A percentile compares a stretch with the other conserved stretches of the same genome.
These are phyloP conservation scores for Exobasidium cylindrosporum DNA, from an alignment of 1,284 basidiomycete species.

Conservation along the genomic window DNA sequence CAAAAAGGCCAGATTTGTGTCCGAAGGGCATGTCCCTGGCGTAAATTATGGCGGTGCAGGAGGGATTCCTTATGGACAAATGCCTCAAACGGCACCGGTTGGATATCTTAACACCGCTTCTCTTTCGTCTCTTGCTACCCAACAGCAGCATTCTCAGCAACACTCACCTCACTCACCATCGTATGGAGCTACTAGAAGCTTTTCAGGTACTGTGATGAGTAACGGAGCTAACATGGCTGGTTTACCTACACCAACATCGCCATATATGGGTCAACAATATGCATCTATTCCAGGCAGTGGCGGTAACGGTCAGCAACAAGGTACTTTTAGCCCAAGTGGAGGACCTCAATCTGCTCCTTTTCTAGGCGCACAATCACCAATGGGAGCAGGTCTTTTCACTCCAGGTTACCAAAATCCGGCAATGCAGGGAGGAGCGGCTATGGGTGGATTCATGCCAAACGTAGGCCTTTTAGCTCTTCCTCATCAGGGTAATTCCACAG, in stretches of 20 bases:
- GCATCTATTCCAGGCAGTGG: neutral
- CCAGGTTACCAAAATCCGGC: neutral
- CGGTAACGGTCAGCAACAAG: neutral
- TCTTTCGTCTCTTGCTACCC: neutral
- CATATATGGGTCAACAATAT: slow-evolving; percentile 1
- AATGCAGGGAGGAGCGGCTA: neutral
- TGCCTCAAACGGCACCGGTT: neutral
- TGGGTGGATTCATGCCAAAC: slow-evolving; percentile 6
- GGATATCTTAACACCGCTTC: neutral
- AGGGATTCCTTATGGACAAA: neutral
- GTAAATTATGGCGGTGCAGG: neutral
- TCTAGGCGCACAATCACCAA: neutral
- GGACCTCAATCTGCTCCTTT: neutral
- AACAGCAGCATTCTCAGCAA: neutral
- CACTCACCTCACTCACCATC: neutral
- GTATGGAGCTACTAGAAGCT: neutral
- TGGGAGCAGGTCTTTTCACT: neutral
- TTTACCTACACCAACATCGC: neutral
- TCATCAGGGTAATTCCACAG: slow-evolving; percentile 11
- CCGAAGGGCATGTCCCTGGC: slow-evolving; percentile 32
- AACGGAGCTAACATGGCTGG: neutral
- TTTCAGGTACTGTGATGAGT: slow-evolving; percentile 7
- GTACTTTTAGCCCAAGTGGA: neutral
- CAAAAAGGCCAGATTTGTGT: slow-evolving; percentile 44
- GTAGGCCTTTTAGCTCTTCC: slow-evolving; percentile 2